phyloP scores from a whole-genome alignment of 352 stramenopile genomes.

The Phytopythium sindhum region DNA sequence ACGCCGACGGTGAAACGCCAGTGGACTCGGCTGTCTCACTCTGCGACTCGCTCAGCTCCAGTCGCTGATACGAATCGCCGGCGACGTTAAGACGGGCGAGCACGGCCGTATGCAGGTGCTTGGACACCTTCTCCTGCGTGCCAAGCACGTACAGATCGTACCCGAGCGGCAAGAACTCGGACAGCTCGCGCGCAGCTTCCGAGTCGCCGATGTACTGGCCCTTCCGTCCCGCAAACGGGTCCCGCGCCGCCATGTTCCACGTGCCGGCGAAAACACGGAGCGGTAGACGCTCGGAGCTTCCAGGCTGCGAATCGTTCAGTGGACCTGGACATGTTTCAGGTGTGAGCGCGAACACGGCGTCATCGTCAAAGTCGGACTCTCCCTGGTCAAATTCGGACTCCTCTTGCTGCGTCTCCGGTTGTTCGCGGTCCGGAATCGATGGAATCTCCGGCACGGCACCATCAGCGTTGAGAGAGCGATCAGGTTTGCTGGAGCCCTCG shows the following conservation, averaged over 20 bases:
- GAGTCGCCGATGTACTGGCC: constrained; percentile 45
- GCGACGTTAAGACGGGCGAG: constrained; percentile 37
- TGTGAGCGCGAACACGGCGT: constrained; percentile 27
- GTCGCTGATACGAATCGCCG: constrained; percentile 17
- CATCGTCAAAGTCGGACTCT: constrained; percentile 21
- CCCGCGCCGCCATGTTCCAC: constrained; percentile 76
- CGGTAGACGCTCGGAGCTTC: neutral
- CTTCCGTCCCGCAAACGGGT: constrained; percentile 42
- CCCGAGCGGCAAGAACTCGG: constrained; percentile 45
- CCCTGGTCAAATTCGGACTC: constrained; percentile 5
- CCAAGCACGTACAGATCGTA: constrained; percentile 79
- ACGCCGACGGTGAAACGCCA: neutral
- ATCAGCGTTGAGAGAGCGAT: neutral
- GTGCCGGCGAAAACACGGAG: constrained; percentile 64
- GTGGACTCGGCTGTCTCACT: neutral
- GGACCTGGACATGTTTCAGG: constrained; percentile 28
- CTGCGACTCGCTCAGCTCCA: constrained; percentile 17
- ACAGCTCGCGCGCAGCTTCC: constrained; percentile 27
- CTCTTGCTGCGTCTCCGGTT: neutral
- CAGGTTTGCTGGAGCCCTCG: neutral
- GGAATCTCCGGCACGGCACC: neutral
- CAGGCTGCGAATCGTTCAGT: neutral
- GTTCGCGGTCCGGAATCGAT: neutral
- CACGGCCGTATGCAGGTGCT: constrained; percentile 53
- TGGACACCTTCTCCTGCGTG: constrained; percentile 69